Base-by-base conservation (phyloP, 2,329 filamentous ascomycete genomes). In the Stagonosporopsis tanaceti region DNA sequence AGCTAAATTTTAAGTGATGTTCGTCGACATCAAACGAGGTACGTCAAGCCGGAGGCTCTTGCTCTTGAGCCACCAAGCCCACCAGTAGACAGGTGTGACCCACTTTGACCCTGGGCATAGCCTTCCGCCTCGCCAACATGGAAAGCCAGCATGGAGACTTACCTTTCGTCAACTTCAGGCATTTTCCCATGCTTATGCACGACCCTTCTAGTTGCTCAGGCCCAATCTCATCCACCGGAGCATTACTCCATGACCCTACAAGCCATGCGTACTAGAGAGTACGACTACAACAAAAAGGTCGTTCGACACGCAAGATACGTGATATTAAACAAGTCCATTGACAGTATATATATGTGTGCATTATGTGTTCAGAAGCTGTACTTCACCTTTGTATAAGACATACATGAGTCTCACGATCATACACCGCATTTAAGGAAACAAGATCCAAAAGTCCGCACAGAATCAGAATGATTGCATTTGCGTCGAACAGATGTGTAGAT, bases 21-120 rank as follows among this genome's bases (percentile, higher is more conserved):
- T 42, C 47, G 45, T 37, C 22, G 40, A 46, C 40, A 50, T 35
- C 38, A 14, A 22, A 24, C 11, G 40, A 34, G 35, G 50, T 53
- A 47, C 47, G 54, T 53, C 46, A 50, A 59, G 12, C 44, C 34
- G 44, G 46, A 62, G 57, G 64, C 53, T 67, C 53, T 69, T 68
- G 66, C 60, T 65, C 65, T 59, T 60, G 64, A 67, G 63, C 65
- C 61, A 63, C 66, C 71, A 66, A 59, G 67, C 67, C 67, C 60
- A 65, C 61, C 62, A 50, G 34, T 62, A 57, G 56, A 63, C 54
- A 66, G 65, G 64, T 63, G 64, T 67, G 71, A 72, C 70, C 70
- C 71, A 74, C 71, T 67, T 67, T 68, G 52, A 59, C 56, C 61
- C 57, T 63, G 65, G 39, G 20, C 46, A 47, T 47, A 28, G 38